Conservation (phyloP, 2,329 filamentous ascomycete genomes). For the Pezicula radicicola region DNA sequence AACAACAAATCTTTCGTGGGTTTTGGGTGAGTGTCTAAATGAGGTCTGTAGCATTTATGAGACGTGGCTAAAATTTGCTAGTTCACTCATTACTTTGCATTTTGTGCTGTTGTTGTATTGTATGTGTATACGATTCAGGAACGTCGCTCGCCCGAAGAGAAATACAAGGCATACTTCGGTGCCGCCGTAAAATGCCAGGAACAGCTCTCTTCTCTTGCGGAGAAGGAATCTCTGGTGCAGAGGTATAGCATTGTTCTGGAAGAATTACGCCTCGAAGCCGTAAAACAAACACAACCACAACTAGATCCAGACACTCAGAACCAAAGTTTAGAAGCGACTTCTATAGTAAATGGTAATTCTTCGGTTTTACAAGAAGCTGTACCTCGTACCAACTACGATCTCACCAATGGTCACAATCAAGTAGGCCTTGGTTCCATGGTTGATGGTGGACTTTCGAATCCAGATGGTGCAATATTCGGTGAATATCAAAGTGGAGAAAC, state of each 20-base stretch:
- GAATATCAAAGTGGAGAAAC: slow-evolving; percentile 9
- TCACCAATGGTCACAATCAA: too few species aligned
- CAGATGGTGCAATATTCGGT: not conserved
- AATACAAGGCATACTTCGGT: slow-evolving; percentile 29
- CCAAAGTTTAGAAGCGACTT: not conserved
- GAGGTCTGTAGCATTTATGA: not conserved
- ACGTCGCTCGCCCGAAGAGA: slow-evolving; percentile 21
- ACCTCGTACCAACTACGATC: too few species aligned
- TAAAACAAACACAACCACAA: slow-evolving; percentile 9
- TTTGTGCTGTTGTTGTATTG: slow-evolving; percentile 40
- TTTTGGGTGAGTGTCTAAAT: slow-evolving; percentile 34
- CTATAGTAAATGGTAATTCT: too few species aligned
- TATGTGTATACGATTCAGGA: slow-evolving; percentile 43
- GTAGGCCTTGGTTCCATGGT: not conserved
- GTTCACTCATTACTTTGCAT: slow-evolving; percentile 41
- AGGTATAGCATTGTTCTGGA: slow-evolving; percentile 41
- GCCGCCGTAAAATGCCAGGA: slow-evolving; percentile 37
- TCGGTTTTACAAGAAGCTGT: too few species aligned
- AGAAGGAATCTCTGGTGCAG: slow-evolving; percentile 35
- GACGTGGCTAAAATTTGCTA: slow-evolving; percentile 4
- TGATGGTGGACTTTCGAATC: not conserved
- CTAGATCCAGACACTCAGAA: not conserved
- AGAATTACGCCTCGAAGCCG: slow-evolving; percentile 28
- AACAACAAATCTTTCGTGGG: slow-evolving; percentile 33
- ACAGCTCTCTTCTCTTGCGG: slow-evolving; percentile 35